A percentile compares a stretch with the other conserved stretches of the same genome.
Conservation (phyloP, 192 early-diverging fungal genomes). For the Coemansia aciculifera region DNA sequence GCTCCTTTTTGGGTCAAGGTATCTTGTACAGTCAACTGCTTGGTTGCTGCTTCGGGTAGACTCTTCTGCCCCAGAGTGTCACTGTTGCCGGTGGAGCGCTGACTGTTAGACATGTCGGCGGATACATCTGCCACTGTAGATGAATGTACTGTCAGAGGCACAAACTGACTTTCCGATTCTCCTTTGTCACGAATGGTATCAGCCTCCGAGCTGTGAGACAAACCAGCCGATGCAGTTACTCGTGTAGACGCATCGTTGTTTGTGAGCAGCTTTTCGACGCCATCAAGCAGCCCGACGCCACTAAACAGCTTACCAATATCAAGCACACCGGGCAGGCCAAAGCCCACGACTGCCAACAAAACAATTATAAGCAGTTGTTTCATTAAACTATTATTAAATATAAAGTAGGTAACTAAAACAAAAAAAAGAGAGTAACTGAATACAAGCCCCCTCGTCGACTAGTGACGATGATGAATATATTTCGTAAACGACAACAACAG, state of each 20-base stretch:
- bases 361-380: not conserved
- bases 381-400: not conserved
- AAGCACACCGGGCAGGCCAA: conserved; percentile 9
- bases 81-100: not conserved
- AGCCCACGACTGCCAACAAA: not conserved
- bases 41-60: not conserved
- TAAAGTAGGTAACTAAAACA: not conserved
- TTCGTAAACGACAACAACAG: not conserved
- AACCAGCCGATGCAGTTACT: not conserved
- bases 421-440: not conserved
- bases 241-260: not conserved
- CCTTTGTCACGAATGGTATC: not conserved
- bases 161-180: not conserved
- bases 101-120: not conserved
- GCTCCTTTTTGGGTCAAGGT: not conserved
- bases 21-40: not conserved
- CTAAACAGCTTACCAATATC: conserved; percentile 9
- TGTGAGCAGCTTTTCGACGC: conserved; percentile 8
- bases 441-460: not conserved
- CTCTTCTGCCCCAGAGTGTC: not conserved
- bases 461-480: not conserved
- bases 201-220: not conserved
- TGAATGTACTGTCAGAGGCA: not conserved
- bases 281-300: conserved; percentile 5
- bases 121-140: not conserved